Evolutionary conservation across 805 yeast species (phyloP), one percentile per base, ranked within the genome.

Genomic region (Danielia oregonensis): DNA sequence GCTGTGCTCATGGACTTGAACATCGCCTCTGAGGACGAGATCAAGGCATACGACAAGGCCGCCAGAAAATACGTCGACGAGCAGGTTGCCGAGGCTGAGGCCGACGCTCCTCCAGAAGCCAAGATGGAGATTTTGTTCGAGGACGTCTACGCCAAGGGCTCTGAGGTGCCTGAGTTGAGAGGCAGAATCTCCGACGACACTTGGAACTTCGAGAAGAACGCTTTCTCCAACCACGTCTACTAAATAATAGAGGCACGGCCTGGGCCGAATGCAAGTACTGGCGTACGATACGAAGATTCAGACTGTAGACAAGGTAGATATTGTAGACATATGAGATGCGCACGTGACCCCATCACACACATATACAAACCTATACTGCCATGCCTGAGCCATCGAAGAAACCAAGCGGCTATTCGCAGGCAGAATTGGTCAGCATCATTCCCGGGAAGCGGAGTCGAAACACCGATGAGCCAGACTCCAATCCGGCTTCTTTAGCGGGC

Each of bases 161-260:
- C 91, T 42, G 97, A 93, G 74, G 77, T 85, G 39, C 89, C 93
- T 54, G 82, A 79, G 49, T 78, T 89, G 65, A 86, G 98, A 76
- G 98, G 98, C 46, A 86, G 98, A 76, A 82, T 89, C 56, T 82
- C 94, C 50, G 94, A 86, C 54, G 98, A 91, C 71, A 81, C 95
- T 56, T 91, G 95, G 94, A 77, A 78, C 64, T 85, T 83, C 69
- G 64, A 70, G 60, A 68, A 67, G 54, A 62, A 64, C 49, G 66
- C 62, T 40, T 68, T 62, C 61, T 54, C 64, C 49, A 64, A 68
- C 60, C 67, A 65, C 57, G 72, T 68, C 42, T 68, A 68, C 58
- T 68, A 67, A 50, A 19, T 30, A 14, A 18, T 19, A 26, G 17
- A 28, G 27, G 23, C 29, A 14, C 28, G n/a, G n/a, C n/a, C n/a